A percentile compares a stretch with the other conserved stretches of the same genome.
Conservation (phyloP, 2,329 filamentous ascomycete genomes). For the Tothia fuscella region DNA sequence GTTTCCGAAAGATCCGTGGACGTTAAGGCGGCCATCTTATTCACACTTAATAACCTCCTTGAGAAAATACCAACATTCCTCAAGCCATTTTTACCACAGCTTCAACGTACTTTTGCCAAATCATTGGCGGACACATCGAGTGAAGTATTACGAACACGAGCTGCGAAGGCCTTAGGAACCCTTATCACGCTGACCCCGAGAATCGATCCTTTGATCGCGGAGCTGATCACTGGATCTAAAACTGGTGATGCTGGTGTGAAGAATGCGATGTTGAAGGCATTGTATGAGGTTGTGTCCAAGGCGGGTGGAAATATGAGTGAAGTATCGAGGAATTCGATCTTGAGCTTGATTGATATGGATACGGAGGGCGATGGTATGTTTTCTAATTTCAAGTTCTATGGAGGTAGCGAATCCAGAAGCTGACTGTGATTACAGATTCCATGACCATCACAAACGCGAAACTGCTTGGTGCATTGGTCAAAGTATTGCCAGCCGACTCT, state of each 20-base stretch:
- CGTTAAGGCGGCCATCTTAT: constrained; percentile 86
- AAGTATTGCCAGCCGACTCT: constrained; percentile 65
- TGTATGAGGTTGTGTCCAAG: constrained; percentile 94
- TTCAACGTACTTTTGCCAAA: constrained; percentile 94
- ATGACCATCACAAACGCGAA: constrained; percentile 87
- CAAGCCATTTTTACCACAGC: constrained; percentile 91
- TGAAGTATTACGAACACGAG: constrained; percentile 73
- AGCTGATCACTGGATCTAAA: constrained; percentile 91
- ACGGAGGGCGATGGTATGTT: constrained; percentile 46
- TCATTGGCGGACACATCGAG: constrained; percentile 88
- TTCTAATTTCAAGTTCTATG: too few species aligned
- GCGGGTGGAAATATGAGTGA: constrained; percentile 93
- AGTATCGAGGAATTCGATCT: constrained; percentile 69
- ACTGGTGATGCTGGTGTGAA: constrained; percentile 65
- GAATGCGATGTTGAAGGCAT: constrained; percentile 91
- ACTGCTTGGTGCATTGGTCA: constrained; percentile 78
- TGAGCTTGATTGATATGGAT: constrained; percentile 80
- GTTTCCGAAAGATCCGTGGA: constrained; percentile 94
- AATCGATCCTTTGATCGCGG: constrained; percentile 84
- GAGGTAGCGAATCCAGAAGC: too few species aligned
- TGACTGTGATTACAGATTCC: too few species aligned
- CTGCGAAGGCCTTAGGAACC: constrained; percentile 87
- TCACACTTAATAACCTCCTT: constrained; percentile 86
- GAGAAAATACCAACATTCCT: constrained; percentile 94
- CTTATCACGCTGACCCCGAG: constrained; percentile 91